phyloP scores from a whole-genome alignment of 108 stramenopile genomes.

The Aurantiochytrium sp. region DNA sequence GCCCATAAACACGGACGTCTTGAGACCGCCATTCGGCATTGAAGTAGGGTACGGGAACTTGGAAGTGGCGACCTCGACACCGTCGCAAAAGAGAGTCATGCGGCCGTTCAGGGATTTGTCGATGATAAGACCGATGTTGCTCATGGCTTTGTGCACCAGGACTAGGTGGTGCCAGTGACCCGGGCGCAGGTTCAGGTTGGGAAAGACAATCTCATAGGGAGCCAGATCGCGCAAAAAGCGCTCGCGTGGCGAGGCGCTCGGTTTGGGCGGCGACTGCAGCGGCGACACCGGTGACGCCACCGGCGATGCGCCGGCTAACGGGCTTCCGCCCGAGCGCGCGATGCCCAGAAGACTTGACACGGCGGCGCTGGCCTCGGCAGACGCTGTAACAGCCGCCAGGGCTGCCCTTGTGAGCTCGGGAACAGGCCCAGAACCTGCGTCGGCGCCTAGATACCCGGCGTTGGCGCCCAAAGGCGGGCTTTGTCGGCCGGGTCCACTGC shows the following conservation, averaged over 20 bases:
- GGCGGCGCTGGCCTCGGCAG: constrained; percentile 8
- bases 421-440: background rate
- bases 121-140: background rate
- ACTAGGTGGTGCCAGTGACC: constrained; percentile 10
- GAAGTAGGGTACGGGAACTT: constrained; percentile 19
- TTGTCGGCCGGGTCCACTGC: too few species aligned
- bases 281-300: background rate
- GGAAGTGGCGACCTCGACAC: background rate
- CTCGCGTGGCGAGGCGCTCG: background rate
- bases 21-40: background rate
- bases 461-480: too few species aligned
- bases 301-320: too few species aligned
- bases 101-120: constrained; percentile 18
- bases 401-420: background rate
- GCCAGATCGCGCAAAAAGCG: background rate
- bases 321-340: background rate
- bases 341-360: background rate
- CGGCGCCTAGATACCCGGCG: too few species aligned
- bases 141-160: background rate
- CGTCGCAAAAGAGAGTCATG: background rate
- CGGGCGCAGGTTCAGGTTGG: background rate
- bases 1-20: constrained; percentile 21
- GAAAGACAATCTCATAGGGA: background rate
- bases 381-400: background rate
- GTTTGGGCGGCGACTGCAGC: background rate